These are phyloP conservation scores for Rhododendron mucronatum DNA, from an alignment of 148 eudicot species.

Conservation along the genomic window DNA sequence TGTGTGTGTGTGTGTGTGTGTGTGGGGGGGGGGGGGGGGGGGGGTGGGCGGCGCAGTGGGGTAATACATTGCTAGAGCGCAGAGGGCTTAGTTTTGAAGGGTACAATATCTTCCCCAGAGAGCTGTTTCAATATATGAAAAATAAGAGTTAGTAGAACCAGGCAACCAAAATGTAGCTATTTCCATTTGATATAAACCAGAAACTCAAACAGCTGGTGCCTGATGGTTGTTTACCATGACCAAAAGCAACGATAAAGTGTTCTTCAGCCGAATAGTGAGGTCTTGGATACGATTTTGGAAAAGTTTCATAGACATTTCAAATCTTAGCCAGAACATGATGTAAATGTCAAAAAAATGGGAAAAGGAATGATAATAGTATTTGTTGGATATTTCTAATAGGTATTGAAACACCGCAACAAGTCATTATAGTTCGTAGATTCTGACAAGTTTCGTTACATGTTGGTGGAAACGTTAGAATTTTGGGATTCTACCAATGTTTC, in stretches of 20 bases:
- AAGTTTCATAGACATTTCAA: not conserved
- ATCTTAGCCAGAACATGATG: not conserved
- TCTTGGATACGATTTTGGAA: not conserved
- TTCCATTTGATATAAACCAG: not conserved
- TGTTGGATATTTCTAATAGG: not conserved
- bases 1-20: no score
- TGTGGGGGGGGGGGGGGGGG: no score
- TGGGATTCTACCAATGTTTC: not conserved
- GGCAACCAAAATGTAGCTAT: not conserved
- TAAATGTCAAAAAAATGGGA: not conserved
- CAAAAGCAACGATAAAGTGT: conserved; percentile 1
- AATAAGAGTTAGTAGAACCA: not conserved
- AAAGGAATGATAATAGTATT: not conserved
- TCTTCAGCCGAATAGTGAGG: not conserved
- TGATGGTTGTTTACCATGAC: not conserved
- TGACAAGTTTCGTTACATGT: not conserved
- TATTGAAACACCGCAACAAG: not conserved
- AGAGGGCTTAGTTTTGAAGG: not conserved
- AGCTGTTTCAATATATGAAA: not conserved
- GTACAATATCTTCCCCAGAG: not conserved
- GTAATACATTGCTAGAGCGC: no score
- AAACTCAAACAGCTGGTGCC: not conserved
- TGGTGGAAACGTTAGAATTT: not conserved
- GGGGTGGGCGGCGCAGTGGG: no score
- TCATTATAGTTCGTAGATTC: not conserved